Base-by-base conservation (phyloP, 116 monocot genomes). In the Cymodocea nodosa region DNA sequence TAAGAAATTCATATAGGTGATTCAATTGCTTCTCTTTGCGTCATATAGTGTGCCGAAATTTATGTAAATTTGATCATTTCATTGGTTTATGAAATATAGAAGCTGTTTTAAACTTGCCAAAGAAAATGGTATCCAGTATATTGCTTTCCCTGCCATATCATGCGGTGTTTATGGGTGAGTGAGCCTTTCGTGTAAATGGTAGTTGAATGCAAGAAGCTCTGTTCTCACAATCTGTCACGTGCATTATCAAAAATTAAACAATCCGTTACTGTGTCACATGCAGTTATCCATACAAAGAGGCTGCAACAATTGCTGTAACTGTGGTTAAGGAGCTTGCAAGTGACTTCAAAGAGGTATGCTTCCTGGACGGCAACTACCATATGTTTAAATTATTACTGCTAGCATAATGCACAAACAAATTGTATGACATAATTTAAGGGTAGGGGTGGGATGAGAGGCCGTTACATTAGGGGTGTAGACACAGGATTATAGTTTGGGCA, bases 61-160 rank as follows among this genome's bases (percentile, higher is more conserved):
- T 18, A 12, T 19, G n/a, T 63, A 2, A 5, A 36, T 50, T 6
- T 15, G 52, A 53, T 19, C 50, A 51, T 13, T 60, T 50, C 24
- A 11, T 49, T 60, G 23, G 23, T 40, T n/a, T 40, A 22, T 18
- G 3, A 12, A 37, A 67, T 84, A 63, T 86, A 93, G 93, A 75
- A 94, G 78, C 68, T 82, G 80, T 64, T 30, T 44, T 44, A 44
- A 44, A 44, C 44, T 8, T 44, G 44, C 11, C 44, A 89, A 94
- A 80, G 89, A 86, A 69, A 89, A 87, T 59, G 71, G 66, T 51
- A 82, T 94, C 71, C 69, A 82, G 64, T 94, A 89, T 69, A 84
- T 94, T 63, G 89, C 94, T 63, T 94, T 94, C 60, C 94, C 94
- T 54, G 86, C 94, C 63, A 86, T 94, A 77, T 89, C 94, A 23